Evolutionary conservation across 2,329 filamentous ascomycete genomes (phyloP), one percentile per base, ranked within the genome.

Genomic region (Scedosporium boydii): DNA sequence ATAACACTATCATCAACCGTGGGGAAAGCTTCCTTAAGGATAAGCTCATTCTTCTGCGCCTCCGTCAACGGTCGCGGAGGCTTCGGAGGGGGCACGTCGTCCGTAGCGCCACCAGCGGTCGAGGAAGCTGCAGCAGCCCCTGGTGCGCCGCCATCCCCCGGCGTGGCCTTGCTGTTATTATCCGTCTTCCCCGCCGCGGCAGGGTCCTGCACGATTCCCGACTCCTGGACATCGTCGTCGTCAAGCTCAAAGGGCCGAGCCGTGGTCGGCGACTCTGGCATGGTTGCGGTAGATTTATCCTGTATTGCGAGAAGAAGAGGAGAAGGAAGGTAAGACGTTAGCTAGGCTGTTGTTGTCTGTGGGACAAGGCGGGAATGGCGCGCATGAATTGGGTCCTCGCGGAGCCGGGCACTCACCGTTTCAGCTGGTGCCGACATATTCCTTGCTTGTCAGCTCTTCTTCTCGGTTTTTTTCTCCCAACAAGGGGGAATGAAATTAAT

Each of bases 11-110:
- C 73, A 61, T 99, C 95, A 64, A 97, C 90, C 62, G 79, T 83
- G 0, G 95, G 95, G 70, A 99, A 99, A 0, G 95, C 95, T 74
- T 99, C 95, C 73, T 91, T 93, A 62, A 99, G 80, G 3, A 92
- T 97, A 69, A 85, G 84, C 75, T 93, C 89, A 58, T 91, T 92
- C 78, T 96, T 89, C 74, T 96, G 88, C 64, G 88, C 83, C 66
- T 95, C 88, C 66, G 85, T 90, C 70, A 91, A 70, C 57, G 93
- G 93, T 64, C 93, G 86, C 41, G 92, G 92, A 38, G 93, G 93
- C 78, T 97, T 96, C 48, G 89, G 82, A 12, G 92, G 92, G 26
- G 87, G 75, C 21, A 69, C 70, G 58, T 79, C 74, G 23, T 74
- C 73, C 38, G 72, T 66, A 4, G 66, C 66, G 16, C 77, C 67